A percentile compares a stretch with the other conserved stretches of the same genome.
Conservation (phyloP, 768 basidiomycete species). For the Asterophora lycoperdoides region DNA sequence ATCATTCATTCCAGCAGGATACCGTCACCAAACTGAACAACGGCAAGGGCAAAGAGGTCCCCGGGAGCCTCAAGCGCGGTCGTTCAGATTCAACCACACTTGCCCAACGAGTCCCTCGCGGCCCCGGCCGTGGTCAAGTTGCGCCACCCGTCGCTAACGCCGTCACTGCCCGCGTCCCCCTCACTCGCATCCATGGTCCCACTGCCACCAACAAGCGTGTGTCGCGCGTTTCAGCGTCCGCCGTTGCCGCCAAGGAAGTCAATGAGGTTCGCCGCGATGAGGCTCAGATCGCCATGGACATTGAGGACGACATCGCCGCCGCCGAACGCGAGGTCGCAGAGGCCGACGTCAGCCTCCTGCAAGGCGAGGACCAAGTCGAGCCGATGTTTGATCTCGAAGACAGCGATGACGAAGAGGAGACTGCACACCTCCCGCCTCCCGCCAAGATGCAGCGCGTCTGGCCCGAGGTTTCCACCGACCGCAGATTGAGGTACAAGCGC, state of each 20-base stretch:
- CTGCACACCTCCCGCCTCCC: slow-evolving; percentile 24
- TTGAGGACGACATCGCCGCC: slow-evolving; percentile 45
- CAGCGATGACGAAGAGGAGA: slow-evolving; percentile 39
- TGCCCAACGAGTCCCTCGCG: slow-evolving; percentile 68
- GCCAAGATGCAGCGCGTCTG: slow-evolving; percentile 52
- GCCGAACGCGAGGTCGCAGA: slow-evolving; percentile 32
- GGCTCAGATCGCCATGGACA: slow-evolving; percentile 57
- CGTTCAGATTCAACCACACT: slow-evolving; percentile 61
- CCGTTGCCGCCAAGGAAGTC: slow-evolving; percentile 36
- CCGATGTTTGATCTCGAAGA: slow-evolving; percentile 57
- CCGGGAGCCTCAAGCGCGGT: slow-evolving; percentile 50
- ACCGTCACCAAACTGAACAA: slow-evolving; percentile 39
- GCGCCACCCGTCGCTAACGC: slow-evolving; percentile 40
- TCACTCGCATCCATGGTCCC: slow-evolving; percentile 27
- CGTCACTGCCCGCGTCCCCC: slow-evolving; percentile 34
- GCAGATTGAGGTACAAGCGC: slow-evolving; percentile 49
- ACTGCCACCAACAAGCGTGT: slow-evolving; percentile 31
- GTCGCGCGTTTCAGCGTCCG: slow-evolving; percentile 41
- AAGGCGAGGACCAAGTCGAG: slow-evolving; percentile 55
- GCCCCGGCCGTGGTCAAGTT: slow-evolving; percentile 48
- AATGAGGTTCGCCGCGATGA: slow-evolving; percentile 32
- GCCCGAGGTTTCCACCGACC: slow-evolving; percentile 71
- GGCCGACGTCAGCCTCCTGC: slow-evolving; percentile 35
- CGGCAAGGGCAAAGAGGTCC: slow-evolving; percentile 63
- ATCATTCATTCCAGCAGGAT: slow-evolving; percentile 36